Evolutionary conservation across 225 moss, liverwort and hornwort species (phyloP), one percentile per base, ranked within the genome.

Genomic region (Pleurozium schreberi): DNA sequence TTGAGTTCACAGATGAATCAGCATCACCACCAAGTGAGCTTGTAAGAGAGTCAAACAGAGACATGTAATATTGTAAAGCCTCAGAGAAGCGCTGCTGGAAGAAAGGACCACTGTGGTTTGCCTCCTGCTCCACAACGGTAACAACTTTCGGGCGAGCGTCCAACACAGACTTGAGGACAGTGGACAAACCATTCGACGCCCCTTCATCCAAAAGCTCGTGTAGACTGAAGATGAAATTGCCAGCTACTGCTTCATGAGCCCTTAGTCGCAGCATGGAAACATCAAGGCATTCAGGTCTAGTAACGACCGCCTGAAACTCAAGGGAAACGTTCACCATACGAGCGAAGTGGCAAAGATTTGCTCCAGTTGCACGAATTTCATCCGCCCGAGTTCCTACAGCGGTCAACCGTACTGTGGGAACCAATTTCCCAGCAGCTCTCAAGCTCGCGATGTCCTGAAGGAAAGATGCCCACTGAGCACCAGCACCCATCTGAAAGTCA

Each of bases 11-110:
- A 81, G 91, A 90, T 8, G 90, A 93, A 31, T 93, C 92, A 19
- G 87, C 91, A 82, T 89, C 93, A 61, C 82, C 85, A 71, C 91
- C 91, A 42, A 92, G 84, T 38, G 90, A 90, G 86, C 92, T 90
- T 23, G 92, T 93, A 59, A 94, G 92, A 31, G 94, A 94, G 52
- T 94, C 94, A 30, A 94, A 94, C 27, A 94, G 86, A 49, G 91
- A 94, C 34, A 87, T 59, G 80, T 94, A 94, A 42, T 94, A 93
- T 55, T 93, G 93, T 66, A 94, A 91, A 36, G 94, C 94, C 91
- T 94, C 94, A 30, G 90, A 89, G 91, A 94, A 94, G 63, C 94
- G 92, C 87, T 93, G 92, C 85, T 93, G 94, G 83, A 94, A 93
- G 76, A 58, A 87, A 74, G 91, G 65, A 87, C 91, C 65, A 85